Evolutionary conservation across 225 moss, liverwort and hornwort species (phyloP).

Genomic region (Bryoerythrophyllum caledonicum): DNA sequence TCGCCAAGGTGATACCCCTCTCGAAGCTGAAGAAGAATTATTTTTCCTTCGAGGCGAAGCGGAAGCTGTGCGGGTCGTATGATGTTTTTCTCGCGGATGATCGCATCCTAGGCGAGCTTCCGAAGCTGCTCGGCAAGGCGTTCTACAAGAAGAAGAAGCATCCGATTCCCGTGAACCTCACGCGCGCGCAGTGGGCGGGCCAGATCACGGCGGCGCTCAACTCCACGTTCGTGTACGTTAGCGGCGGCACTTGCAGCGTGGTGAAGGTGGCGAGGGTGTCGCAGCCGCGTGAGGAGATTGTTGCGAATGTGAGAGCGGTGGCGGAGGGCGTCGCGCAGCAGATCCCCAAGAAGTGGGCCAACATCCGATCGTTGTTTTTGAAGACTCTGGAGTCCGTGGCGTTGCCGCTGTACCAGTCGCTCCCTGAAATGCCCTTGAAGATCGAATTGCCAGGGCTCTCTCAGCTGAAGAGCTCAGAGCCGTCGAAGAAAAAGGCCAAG

Average conservation of each 20-base stretch:
- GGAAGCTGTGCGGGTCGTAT: slow-evolving; percentile 85
- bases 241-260: slow-evolving; percentile 79
- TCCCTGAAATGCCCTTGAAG: slow-evolving; percentile 59
- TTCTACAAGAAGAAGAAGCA: slow-evolving; percentile 93
- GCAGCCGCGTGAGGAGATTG: slow-evolving; percentile 65
- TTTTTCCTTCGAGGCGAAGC: slow-evolving; percentile 65
- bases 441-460: slow-evolving; percentile 41
- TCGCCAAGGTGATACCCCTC: slow-evolving; percentile 68
- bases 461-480: slow-evolving; percentile 18
- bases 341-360: slow-evolving; percentile 71
- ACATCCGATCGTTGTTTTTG: slow-evolving; percentile 66
- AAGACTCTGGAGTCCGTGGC: slow-evolving; percentile 78
- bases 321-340: slow-evolving; percentile 58
- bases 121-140: slow-evolving; percentile 70
- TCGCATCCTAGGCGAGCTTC: slow-evolving; percentile 59
- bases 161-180: slow-evolving; percentile 68
- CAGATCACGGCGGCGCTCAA: slow-evolving; percentile 59
- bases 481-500: slow-evolving; percentile 24
- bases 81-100: slow-evolving; percentile 81
- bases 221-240: slow-evolving; percentile 66
- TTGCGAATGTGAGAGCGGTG: slow-evolving; percentile 53
- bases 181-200: slow-evolving; percentile 64
- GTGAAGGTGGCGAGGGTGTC: slow-evolving; percentile 74
- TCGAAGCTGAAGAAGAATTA: slow-evolving; percentile 77
- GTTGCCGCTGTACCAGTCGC: slow-evolving; percentile 66